These are phyloP conservation scores for Scheffersomyces illinoinensis DNA, from an alignment of 1,139 yeast genomes.

Conservation along the genomic window DNA sequence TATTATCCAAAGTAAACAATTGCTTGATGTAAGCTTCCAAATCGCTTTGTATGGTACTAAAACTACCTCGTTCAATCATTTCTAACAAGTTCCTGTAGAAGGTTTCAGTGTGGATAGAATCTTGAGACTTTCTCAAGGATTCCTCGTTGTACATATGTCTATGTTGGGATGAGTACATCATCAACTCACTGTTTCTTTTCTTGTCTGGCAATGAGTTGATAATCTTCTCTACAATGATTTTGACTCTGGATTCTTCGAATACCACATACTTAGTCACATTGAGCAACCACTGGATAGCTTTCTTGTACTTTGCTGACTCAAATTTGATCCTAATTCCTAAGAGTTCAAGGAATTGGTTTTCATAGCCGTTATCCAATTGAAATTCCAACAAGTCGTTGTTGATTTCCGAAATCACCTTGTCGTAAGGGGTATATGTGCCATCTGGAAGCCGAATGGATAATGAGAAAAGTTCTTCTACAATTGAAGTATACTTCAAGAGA, in stretches of 20 bases:
- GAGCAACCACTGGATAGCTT: conserved; percentile 75
- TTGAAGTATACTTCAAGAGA: conserved; percentile 64
- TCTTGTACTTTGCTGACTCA: conserved; percentile 58
- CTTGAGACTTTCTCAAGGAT: conserved; percentile 69
- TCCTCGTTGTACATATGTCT: conserved; percentile 55
- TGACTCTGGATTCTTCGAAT: conserved; percentile 73
- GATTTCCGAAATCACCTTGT: conserved; percentile 69
- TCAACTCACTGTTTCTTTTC: conserved; percentile 75
- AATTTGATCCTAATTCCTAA: conserved; percentile 63
- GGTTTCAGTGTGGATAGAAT: conserved; percentile 62
- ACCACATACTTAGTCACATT: conserved; percentile 63
- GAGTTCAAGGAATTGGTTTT: conserved; percentile 64
- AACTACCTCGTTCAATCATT: conserved; percentile 55
- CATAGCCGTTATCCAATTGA: conserved; percentile 57
- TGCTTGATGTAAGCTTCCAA: conserved; percentile 58
- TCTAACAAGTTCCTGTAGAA: conserved; percentile 52
- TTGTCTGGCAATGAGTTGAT: conserved; percentile 74
- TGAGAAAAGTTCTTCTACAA: conserved; percentile 65
- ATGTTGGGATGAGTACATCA: conserved; percentile 64
- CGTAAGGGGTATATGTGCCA: conserved; percentile 63
- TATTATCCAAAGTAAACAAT: conserved; percentile 59
- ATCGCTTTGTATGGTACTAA: conserved; percentile 46
- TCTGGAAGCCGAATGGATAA: conserved; percentile 69
- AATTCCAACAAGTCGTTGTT: conserved; percentile 73
- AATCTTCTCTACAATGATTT: conserved; percentile 70